Evolutionary conservation across 768 basidiomycete genomes (phyloP).

Genomic region (Mycena indigotica): DNA sequence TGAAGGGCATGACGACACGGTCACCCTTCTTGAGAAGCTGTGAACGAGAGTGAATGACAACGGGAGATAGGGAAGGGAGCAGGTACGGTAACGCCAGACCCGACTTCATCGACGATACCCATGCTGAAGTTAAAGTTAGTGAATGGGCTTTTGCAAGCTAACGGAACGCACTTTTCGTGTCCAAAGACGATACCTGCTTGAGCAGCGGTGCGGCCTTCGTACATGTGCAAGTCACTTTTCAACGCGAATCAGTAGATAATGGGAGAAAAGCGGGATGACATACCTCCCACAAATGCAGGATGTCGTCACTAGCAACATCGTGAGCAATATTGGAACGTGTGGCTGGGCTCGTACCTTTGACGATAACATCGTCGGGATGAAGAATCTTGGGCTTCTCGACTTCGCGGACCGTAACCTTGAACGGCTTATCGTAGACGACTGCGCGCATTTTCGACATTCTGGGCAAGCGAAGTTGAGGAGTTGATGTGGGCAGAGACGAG

Average conservation of each 20-base stretch:
- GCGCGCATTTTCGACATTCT: conserved; percentile 40
- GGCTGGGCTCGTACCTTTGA: conserved; percentile 38
- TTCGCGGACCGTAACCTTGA: conserved; percentile 47
- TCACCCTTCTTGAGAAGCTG: conserved; percentile 57
- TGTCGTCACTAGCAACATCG: conserved; percentile 42
- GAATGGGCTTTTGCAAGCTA: not conserved
- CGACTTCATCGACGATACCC: conserved; percentile 56
- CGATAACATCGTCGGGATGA: conserved; percentile 57
- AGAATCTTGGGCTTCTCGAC: conserved; percentile 50
- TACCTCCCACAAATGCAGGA: conserved; percentile 56
- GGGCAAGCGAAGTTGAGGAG: not conserved
- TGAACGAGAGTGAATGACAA: not conserved
- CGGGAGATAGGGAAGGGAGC: not conserved
- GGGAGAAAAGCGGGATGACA: not conserved
- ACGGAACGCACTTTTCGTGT: conserved; percentile 48
- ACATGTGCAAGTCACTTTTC: conserved; percentile 55
- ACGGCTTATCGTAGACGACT: conserved; percentile 56
- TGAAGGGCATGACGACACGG: conserved; percentile 64
- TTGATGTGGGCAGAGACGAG: not conserved
- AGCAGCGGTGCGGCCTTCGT: conserved; percentile 56
- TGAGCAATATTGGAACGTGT: not conserved
- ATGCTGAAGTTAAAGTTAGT: conserved; percentile 32
- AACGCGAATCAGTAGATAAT: not conserved
- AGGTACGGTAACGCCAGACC: conserved; percentile 44
- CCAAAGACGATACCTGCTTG: conserved; percentile 54